These are phyloP conservation scores for Trifolium repens DNA, from an alignment of 306 rosid species.

Conservation along the genomic window DNA sequence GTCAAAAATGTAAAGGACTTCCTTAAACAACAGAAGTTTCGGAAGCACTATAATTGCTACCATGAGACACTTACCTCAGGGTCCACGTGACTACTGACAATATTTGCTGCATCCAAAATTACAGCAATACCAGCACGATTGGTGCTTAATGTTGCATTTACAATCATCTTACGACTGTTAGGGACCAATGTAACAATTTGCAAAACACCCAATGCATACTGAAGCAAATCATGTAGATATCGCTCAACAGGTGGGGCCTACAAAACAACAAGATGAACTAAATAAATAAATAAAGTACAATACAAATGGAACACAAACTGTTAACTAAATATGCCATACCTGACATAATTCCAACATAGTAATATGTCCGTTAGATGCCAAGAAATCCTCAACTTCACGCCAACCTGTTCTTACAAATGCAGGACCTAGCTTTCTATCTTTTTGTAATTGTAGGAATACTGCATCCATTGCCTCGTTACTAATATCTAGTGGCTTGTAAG, in stretches of 20 bases:
- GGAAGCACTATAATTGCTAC: constrained; percentile 28
- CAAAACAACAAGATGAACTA: constrained; percentile 38
- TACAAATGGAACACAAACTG: not conserved
- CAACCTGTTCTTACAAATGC: constrained; percentile 92
- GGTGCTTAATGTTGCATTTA: constrained; percentile 86
- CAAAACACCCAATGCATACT: constrained; percentile 92
- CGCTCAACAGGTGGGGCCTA: constrained; percentile 99
- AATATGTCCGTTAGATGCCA: constrained; percentile 78
- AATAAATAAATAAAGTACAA: constrained; percentile 21
- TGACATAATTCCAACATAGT: constrained; percentile 96
- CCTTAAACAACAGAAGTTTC: constrained; percentile 28
- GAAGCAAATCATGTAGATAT: constrained; percentile 94
- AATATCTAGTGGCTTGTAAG: constrained; percentile 91
- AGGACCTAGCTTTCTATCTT: constrained; percentile 94
- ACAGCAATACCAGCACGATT: constrained; percentile 88
- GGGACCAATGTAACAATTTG: constrained; percentile 94
- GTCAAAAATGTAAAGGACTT: constrained; percentile 28
- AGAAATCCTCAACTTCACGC: constrained; percentile 84
- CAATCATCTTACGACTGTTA: constrained; percentile 90
- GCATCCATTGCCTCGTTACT: constrained; percentile 94
- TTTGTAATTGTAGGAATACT: constrained; percentile 81
- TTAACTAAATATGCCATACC: constrained; percentile 52
- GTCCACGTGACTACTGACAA: constrained; percentile 78
- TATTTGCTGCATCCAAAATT: constrained; percentile 96
- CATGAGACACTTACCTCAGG: constrained; percentile 72